Conservation (phyloP, 495 filamentous ascomycete genomes). For the Lasiosphaeria hispida region DNA sequence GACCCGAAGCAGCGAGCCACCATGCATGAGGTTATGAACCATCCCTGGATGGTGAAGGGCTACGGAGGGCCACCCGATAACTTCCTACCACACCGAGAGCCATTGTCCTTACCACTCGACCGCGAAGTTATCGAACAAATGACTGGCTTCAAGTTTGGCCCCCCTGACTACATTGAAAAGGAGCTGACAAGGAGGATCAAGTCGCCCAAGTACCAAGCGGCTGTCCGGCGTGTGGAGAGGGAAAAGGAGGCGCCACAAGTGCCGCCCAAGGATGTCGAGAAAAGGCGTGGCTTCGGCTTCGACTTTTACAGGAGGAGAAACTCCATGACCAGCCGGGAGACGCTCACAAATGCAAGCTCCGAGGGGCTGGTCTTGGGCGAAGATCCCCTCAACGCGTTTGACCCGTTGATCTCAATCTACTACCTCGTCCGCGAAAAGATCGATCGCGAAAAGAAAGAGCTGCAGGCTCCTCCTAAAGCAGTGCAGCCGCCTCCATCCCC, state of each 20-base stretch:
- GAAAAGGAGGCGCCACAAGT: slow-evolving; percentile 63
- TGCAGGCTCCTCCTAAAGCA: slow-evolving; percentile 26
- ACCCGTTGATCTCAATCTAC: slow-evolving; percentile 90
- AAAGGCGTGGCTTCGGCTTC: slow-evolving; percentile 82
- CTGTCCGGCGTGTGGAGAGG: slow-evolving; percentile 59
- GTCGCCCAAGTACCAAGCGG: slow-evolving; percentile 87
- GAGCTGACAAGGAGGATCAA: slow-evolving; percentile 82
- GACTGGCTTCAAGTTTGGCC: slow-evolving; percentile 97
- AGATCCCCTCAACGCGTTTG: slow-evolving; percentile 92
- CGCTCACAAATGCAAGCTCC: slow-evolving; percentile 77
- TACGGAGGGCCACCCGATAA: slow-evolving; percentile 86
- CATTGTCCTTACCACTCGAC: slow-evolving; percentile 81
- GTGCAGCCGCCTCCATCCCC: slow-evolving; percentile 27
- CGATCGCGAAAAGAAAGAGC: slow-evolving; percentile 64
- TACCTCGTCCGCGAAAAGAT: slow-evolving; percentile 94
- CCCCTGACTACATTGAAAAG: slow-evolving; percentile 72
- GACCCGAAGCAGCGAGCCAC: slow-evolving; percentile 85
- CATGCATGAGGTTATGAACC: slow-evolving; percentile 88
- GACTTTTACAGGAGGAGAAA: slow-evolving; percentile 97
- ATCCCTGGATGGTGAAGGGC: slow-evolving; percentile 97
- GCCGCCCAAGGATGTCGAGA: slow-evolving; percentile 64
- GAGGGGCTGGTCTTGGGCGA: slow-evolving; percentile 79
- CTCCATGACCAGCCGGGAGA: slow-evolving; percentile 82
- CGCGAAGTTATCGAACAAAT: slow-evolving; percentile 81
- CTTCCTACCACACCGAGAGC: slow-evolving; percentile 78